Conservation (phyloP, 2,329 filamentous ascomycete species). For the Diaporthe citriasiana region DNA sequence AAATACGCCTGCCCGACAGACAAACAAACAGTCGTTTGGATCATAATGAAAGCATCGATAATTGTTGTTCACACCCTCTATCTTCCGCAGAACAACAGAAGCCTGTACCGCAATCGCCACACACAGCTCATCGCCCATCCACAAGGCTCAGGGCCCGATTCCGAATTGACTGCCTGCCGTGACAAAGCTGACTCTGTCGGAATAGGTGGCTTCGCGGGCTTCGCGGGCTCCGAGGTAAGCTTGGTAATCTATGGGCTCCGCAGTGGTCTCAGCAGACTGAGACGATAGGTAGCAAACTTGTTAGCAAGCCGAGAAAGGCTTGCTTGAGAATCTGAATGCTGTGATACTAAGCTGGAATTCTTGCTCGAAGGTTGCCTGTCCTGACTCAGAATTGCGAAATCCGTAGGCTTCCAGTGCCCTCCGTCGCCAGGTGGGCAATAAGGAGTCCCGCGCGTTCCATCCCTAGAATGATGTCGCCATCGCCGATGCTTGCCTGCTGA, state of each 20-base stretch:
- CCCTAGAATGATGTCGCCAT: not conserved
- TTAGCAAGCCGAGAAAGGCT: not conserved
- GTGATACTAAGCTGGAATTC: slow-evolving; percentile 9
- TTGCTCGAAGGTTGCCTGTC: not conserved
- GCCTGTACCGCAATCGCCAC: not conserved
- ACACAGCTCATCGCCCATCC: not conserved
- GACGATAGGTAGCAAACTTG: not conserved
- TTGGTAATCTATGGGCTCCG: not conserved
- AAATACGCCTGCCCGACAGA: not conserved
- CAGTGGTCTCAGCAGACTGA: not conserved
- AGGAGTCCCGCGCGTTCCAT: not conserved
- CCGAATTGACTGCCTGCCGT: not conserved
- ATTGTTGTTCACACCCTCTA: not conserved
- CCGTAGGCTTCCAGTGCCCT: not conserved
- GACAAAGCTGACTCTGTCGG: not conserved
- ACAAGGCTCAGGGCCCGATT: not conserved
- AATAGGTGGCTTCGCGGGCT: not conserved
- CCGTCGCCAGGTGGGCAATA: not conserved
- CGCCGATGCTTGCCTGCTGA: not conserved
- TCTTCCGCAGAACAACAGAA: not conserved
- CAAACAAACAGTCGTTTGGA: not conserved
- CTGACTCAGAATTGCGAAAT: not conserved
- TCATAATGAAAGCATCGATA: not conserved
- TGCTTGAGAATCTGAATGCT: not conserved
- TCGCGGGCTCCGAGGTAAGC: not conserved